Evolutionary conservation across 108 stramenopile species (phyloP), one percentile per base, ranked within the genome.

Genomic region (Cyclotella choctawhatcheeana): DNA sequence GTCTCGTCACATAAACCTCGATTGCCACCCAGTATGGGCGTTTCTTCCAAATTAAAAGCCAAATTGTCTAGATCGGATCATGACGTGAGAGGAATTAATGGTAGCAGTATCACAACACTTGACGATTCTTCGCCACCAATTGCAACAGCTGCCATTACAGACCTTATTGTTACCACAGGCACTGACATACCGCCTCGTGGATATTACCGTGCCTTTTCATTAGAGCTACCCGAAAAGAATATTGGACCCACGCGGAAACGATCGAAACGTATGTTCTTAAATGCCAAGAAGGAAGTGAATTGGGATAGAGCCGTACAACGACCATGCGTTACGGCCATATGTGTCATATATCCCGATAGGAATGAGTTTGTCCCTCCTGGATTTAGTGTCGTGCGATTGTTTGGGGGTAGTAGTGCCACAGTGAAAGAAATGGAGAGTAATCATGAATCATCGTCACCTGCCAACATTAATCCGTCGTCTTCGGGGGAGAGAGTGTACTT

Each of bases 231-330:
- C 25, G 70, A 30, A 26, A 76, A 51, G 69, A 74, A 61, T 35
- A 43, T 65, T 29, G 58, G 32, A 18, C 64, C 64, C 16, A 60
- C 59, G n/a, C 45, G 65, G 64, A 77, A 70, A 33, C 69, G 75
- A 60, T 35, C 58, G 22, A 67, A 79, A 17, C 71, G 59, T 0
- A 62, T 83, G 2, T 86, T 81, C 65, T 58, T 95, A 13, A 86
- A 90, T 60, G 85, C 92, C 8, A 92, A 93, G 53, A 95, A 95
- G 55, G 94, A 95, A 76, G 79, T 82, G 3, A 90, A 85, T 64
- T 95, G 94, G 94, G 91, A 95, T 76, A 58, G 89, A 58, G 94
- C 94, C 22, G 91, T 90, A 21, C 94, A 95, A 55, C 70, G 94
- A 32, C 94, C 94, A 16, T 92, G 91, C 64, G 91, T 95, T 2